Percentiles rank a stretch among this genome's conserved stretches.
phyloP scores from a whole-genome alignment of 2,329 filamentous ascomycete species.

The Xylariaceae sp. region DNA sequence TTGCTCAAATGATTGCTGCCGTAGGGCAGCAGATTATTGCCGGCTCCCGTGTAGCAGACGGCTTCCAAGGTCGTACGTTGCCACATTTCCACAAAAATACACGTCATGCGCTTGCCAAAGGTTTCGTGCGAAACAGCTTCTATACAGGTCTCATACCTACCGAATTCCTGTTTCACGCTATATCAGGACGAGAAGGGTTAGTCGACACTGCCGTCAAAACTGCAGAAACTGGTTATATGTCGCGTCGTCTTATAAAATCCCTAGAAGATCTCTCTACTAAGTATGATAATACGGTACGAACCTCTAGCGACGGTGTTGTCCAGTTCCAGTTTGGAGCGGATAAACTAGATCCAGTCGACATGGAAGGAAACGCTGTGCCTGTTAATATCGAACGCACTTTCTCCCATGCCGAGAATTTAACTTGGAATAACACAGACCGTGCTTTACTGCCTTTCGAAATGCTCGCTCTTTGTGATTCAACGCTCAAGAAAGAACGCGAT shows the following conservation, averaged over 20 bases:
- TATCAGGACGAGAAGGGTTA: slow-evolving; percentile 96
- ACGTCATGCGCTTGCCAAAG: slow-evolving; percentile 88
- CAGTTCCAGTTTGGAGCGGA: slow-evolving; percentile 98
- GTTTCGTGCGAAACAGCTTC: slow-evolving; percentile 97
- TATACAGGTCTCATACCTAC: slow-evolving; percentile 88
- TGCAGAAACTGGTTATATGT: slow-evolving; percentile 99
- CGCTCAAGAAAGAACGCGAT: slow-evolving; percentile 70
- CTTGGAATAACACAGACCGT: slow-evolving; percentile 77
- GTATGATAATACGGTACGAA: slow-evolving; percentile 94
- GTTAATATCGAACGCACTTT: slow-evolving; percentile 93
- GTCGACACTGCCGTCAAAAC: slow-evolving; percentile 99
- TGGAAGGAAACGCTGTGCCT: slow-evolving; percentile 92
- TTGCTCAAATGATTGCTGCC: slow-evolving; percentile 97
- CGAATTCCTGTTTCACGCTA: slow-evolving; percentile 97
- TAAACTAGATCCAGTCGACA: slow-evolving; percentile 92
- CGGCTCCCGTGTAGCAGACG: slow-evolving; percentile 88
- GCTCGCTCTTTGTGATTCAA: slow-evolving; percentile 67
- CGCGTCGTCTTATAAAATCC: slow-evolving; percentile 95
- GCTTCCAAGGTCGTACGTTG: slow-evolving; percentile 92
- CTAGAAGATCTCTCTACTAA: slow-evolving; percentile 91
- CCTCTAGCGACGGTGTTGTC: slow-evolving; percentile 84
- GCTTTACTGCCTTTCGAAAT: slow-evolving; percentile 79
- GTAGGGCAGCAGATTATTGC: slow-evolving; percentile 99
- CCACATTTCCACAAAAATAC: slow-evolving; percentile 96
- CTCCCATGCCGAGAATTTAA: slow-evolving; percentile 77